Base-by-base conservation (phyloP, 2,329 filamentous ascomycete genomes). In the Tolypocladium ovalisporum region DNA sequence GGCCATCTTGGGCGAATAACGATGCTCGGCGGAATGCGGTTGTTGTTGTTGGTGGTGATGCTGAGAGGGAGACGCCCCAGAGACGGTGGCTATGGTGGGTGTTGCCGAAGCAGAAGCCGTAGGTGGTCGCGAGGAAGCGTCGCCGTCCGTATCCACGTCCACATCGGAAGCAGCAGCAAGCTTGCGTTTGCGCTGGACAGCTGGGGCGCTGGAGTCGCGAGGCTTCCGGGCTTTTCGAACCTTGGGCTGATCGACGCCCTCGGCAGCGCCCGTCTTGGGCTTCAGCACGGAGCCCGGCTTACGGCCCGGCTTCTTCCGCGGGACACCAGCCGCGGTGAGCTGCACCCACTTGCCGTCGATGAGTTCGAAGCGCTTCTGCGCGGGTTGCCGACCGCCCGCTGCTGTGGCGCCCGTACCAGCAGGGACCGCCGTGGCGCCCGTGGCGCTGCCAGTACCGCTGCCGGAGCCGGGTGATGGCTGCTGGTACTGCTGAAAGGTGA, bases 241-340 rank as follows among this genome's bases (percentile, higher is more conserved):
- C 67, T 83, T 82, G 63, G 75, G 68, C 27, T 73, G 73, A 17
- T 79, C 75, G 27, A 59, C 37, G 22, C 57, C 73, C 58, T 73
- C 70, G 55, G 70, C 67, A 56, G 66, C 7, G 19, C 52, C 15
- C 17, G 52, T 66, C 67, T 74, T 76, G 58, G 71, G 69, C 64
- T 79, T 80, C 54, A 78, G 69, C 56, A 72, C 78, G 59, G 74
- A 81, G 66, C 79, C 87, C 65, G 84, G 82, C 66, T 87, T 87
- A 54, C 84, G 79, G 27, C 83, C 83, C 24, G 83, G 82, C 71
- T 86, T 87, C 71, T 85, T 85, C 5, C 83, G 73, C 0, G 82
- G 81, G 8, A 82, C 66, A 13, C 82, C 82, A 55, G 81, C 81
- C 32, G 81, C 81, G 0, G 81, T 84, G 55, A 84, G 70, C 60